These are phyloP conservation scores for Physaria fendleri DNA, from an alignment of 345 rosid species.

Conservation along the genomic window DNA sequence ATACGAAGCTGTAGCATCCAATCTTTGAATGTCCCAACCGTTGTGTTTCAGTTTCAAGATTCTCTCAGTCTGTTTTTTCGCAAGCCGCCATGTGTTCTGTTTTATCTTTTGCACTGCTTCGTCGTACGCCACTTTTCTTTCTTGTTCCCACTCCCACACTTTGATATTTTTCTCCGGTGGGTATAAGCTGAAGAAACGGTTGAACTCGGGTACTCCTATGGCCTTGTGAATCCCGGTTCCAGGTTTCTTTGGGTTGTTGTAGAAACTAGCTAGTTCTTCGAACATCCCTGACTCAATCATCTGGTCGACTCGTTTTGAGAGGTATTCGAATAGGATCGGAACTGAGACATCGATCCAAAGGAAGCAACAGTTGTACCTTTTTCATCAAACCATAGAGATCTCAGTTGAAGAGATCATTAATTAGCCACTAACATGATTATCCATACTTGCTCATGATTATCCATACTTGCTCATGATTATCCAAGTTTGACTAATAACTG, in stretches of 20 bases:
- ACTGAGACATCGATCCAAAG: conserved; percentile 66
- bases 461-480: too few species aligned
- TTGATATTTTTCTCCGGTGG: conserved; percentile 19
- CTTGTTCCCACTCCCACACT: conserved; percentile 14
- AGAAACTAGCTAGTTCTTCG: conserved; percentile 52
- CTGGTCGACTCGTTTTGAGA: conserved; percentile 59
- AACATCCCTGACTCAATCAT: conserved; percentile 70
- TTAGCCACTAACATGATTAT: too few species aligned
- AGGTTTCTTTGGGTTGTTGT: too few species aligned
- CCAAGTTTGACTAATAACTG: too few species aligned
- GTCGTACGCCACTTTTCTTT: conserved; percentile 28
- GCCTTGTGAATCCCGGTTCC: conserved; percentile 48
- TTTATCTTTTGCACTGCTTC: conserved; percentile 49
- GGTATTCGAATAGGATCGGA: conserved; percentile 39
- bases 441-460: too few species aligned
- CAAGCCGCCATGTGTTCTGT: conserved; percentile 45
- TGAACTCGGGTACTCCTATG: conserved; percentile 74
- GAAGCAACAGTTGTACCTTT: conserved; percentile 65
- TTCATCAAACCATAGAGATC: neutral
- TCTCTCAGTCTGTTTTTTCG: conserved; percentile 56
- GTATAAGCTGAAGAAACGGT: conserved; percentile 42
- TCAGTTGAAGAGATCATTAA: too few species aligned
- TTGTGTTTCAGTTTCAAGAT: conserved; percentile 42
- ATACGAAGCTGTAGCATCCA: conserved; percentile 64
- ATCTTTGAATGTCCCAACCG: conserved; percentile 61